Base-by-base conservation (phyloP, 2,329 filamentous ascomycete species). In the Penicillium sp. region DNA sequence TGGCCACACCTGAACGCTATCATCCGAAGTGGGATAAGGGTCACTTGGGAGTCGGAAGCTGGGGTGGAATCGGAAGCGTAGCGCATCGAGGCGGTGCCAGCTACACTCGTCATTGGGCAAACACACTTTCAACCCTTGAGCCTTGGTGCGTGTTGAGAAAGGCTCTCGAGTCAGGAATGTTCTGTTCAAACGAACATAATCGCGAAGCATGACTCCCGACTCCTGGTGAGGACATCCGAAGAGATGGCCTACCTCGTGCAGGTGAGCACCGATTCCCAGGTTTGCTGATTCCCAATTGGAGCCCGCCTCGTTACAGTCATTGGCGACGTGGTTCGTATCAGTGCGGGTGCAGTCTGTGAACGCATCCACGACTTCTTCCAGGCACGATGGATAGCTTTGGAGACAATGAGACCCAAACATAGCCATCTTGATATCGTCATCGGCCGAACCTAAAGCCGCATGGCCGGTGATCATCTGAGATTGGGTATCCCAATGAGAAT, bases 241-340 rank as follows among this genome's bases (percentile, higher is more conserved):
- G 23, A 96, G 76, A 76, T 96, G 93, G 4, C 93, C 93, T 0
- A 89, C 89, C 75, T 97, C 92, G 73, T 96, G 93, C 48, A 97
- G 76, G 74, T 97, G 93, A 10, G 91, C 93, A 8, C 93, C 93
- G 63, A 97, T 96, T 31, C 93, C 93, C 60, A 96, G 89, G 66
- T 93, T 96, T 27, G 91, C 92, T n/a, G 92, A 87, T 73, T 97
- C 93, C 93, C 93, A 97, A 47, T 87, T 94, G 70, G 90, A 96
- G 25, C 93, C 93, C 7, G 88, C 88, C 64, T 96, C 90, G 66
- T 89, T 89, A 73, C 87, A 91, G 71, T 96, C 91, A 68, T 97
- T 96, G 17, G 89, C 89, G 38, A 96, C 86, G 66, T 84, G 84
- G 39, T 86, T 83, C 10, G 87, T 90, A 70, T 97, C 91, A 0